phyloP scores from a whole-genome alignment of 2,329 filamentous ascomycete species.

The Ophiosphaerella korrae region DNA sequence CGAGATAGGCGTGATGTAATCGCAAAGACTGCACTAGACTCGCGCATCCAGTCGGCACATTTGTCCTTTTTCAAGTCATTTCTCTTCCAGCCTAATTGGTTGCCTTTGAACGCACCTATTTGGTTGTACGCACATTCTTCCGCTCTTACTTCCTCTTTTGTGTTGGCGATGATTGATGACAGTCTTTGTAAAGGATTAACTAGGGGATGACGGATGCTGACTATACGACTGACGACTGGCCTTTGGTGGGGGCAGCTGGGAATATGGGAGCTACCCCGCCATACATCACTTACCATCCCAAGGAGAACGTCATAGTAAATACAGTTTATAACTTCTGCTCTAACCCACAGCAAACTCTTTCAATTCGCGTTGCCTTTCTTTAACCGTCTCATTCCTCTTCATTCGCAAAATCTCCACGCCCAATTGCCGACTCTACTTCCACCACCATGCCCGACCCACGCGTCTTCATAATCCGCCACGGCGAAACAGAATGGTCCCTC shows the following conservation, averaged over 20 bases:
- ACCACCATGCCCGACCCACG: conserved; percentile 51
- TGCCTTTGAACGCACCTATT: no score
- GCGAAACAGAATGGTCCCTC: conserved; percentile 94
- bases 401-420: no score
- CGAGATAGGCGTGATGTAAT: no score
- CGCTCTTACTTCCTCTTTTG: no score
- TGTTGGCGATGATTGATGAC: no score
- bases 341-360: not conserved
- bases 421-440: not conserved
- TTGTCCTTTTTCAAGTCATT: no score
- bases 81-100: no score
- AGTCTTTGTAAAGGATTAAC: no score
- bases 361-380: not conserved
- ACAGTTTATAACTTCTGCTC: not conserved
- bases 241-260: conserved; percentile 10
- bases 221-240: not conserved
- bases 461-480: conserved; percentile 71
- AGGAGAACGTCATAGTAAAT: conserved; percentile 12
- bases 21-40: no score
- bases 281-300: conserved; percentile 5
- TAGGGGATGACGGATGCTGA: conserved; percentile 30
- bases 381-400: not conserved
- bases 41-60: no score
- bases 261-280: conserved; percentile 27
- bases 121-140: no score